Evolutionary conservation across 106 monocot species (phyloP).

Genomic region (Xerophyta viscosa): DNA sequence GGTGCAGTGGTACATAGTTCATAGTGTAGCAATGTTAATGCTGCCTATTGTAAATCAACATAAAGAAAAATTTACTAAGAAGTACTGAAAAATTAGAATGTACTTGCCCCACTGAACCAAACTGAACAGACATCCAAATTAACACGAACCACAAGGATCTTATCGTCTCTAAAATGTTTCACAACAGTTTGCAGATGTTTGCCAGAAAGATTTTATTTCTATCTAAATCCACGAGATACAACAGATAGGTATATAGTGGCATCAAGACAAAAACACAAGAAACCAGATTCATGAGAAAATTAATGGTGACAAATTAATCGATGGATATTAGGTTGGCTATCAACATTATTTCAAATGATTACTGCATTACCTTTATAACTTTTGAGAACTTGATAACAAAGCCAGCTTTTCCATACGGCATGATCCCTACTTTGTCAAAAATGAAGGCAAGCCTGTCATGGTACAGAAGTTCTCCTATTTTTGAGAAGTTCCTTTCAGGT

Average conservation of each 20-base stretch:
- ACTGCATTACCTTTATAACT: slow-evolving; percentile 51
- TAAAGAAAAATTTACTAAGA: too few relatives aligned
- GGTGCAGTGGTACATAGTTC: too few relatives aligned
- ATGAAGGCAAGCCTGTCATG: slow-evolving; percentile 19
- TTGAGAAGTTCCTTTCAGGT: slow-evolving; percentile 10
- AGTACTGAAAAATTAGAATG: too few relatives aligned
- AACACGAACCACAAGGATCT: too few relatives aligned
- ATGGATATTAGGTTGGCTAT: too few relatives aligned
- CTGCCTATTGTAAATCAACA: too few relatives aligned
- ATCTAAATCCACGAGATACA: background rate
- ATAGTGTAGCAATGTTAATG: too few relatives aligned
- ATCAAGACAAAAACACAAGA: background rate
- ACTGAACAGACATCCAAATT: too few relatives aligned
- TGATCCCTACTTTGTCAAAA: slow-evolving; percentile 46
- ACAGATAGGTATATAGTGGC: background rate
- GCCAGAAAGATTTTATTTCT: too few relatives aligned
- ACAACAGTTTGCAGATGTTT: too few relatives aligned
- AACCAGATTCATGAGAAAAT: background rate
- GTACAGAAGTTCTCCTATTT: slow-evolving; percentile 18
- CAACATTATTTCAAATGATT: background rate
- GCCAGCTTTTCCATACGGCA: slow-evolving; percentile 55
- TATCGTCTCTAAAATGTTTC: too few relatives aligned
- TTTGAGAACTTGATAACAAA: slow-evolving; percentile 58
- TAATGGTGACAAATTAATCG: background rate
- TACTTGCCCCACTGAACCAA: too few relatives aligned